phyloP scores from a whole-genome alignment of 2,329 filamentous ascomycete species.

The Periconia digitata region DNA sequence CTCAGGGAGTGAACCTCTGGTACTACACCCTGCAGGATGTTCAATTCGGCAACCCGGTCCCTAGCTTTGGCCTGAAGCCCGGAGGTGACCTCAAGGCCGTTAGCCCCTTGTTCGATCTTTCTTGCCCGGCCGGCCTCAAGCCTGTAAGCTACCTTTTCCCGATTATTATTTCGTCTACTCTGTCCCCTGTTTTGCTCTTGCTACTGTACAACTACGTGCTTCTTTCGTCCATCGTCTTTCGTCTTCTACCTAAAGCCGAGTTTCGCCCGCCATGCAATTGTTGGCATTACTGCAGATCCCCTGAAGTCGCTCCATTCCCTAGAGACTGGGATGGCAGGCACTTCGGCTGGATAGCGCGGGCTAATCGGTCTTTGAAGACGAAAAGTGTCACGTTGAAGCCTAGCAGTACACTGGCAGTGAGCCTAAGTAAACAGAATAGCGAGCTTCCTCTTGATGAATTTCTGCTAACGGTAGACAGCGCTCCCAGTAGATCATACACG shows the following conservation, averaged over 20 bases:
- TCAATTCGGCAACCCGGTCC: constrained; percentile 59
- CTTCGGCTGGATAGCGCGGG: constrained; percentile 24
- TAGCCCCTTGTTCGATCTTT: constrained; percentile 37
- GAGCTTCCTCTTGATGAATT: background rate
- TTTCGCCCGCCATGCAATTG: constrained; percentile 8
- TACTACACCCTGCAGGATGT: constrained; percentile 79
- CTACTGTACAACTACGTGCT: constrained; percentile 23
- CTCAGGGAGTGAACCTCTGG: constrained; percentile 56
- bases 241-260: constrained; percentile 13
- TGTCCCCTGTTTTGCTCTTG: constrained; percentile 23
- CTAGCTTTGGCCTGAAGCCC: constrained; percentile 71
- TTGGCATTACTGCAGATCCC: constrained; percentile 12
- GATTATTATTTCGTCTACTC: constrained; percentile 15
- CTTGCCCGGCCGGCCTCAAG: constrained; percentile 33
- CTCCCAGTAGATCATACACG: constrained; percentile 3
- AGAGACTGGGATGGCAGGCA: constrained; percentile 13
- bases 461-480: constrained; percentile 3
- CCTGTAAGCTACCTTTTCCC: constrained; percentile 28
- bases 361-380: constrained; percentile 29
- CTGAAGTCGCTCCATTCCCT: constrained; percentile 12
- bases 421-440: constrained; percentile 15
- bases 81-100: constrained; percentile 34
- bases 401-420: constrained; percentile 12
- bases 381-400: constrained; percentile 9
- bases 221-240: constrained; percentile 14